phyloP scores from a whole-genome alignment of 768 basidiomycete genomes.

The Mycena filopes region DNA sequence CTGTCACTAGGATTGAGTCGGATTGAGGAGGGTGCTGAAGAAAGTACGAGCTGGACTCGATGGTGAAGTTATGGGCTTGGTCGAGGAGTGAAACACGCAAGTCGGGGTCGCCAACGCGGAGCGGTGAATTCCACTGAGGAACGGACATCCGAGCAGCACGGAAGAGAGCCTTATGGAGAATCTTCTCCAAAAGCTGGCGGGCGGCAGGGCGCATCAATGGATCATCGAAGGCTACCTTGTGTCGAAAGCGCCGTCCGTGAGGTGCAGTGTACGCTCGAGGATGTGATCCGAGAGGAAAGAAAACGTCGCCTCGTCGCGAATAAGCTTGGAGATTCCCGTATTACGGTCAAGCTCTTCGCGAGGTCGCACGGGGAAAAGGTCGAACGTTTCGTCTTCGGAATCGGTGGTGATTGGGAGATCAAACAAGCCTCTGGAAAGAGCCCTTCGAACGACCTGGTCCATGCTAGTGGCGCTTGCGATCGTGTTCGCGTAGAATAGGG shows the following conservation, averaged over 20 bases:
- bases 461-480: background rate
- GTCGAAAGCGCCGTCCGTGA: background rate
- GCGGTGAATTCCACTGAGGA: too few relatives aligned
- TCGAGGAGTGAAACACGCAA: background rate
- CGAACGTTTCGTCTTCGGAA: too few relatives aligned
- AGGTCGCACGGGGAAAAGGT: too few relatives aligned
- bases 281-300: background rate
- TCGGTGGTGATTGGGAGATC: too few relatives aligned
- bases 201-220: background rate
- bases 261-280: background rate
- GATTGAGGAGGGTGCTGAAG: conserved; percentile 4
- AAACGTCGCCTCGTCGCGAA: background rate
- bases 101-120: background rate
- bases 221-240: background rate
- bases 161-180: conserved; percentile 9
- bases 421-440: background rate
- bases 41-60: background rate
- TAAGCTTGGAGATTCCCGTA: background rate
- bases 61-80: background rate
- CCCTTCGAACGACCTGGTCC: background rate
- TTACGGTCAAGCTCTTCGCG: background rate
- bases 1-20: conserved; percentile 7
- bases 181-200: conserved; percentile 14
- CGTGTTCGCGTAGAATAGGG: background rate
- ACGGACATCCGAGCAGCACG: background rate